These are phyloP conservation scores for Leucogyrophana mollusca DNA, from an alignment of 768 basidiomycete genomes.

Conservation along the genomic window DNA sequence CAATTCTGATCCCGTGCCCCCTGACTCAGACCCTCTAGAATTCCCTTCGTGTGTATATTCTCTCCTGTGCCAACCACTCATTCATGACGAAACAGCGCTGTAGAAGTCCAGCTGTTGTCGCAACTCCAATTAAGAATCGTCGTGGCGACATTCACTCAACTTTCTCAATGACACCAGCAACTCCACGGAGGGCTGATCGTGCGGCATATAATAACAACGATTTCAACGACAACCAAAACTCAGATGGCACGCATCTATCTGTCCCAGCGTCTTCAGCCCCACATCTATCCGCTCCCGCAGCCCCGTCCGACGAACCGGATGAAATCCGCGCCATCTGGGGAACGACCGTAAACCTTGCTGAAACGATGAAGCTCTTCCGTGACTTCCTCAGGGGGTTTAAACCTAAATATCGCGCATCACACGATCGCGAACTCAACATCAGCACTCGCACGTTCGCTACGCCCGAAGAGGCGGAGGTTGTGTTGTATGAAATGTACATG, in stretches of 20 bases:
- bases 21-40: conserved; percentile 65
- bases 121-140: conserved; percentile 67
- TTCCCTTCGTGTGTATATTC: conserved; percentile 59
- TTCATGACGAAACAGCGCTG: background rate
- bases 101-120: conserved; percentile 49
- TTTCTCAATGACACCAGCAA: conserved; percentile 52
- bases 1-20: conserved; percentile 34
- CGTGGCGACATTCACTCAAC: conserved; percentile 93
- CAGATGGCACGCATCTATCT: conserved; percentile 58
- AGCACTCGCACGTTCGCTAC: conserved; percentile 48
- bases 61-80: background rate
- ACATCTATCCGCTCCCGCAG: conserved; percentile 59
- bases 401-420: conserved; percentile 75
- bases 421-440: conserved; percentile 65
- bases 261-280: conserved; percentile 56
- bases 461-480: conserved; percentile 65
- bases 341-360: conserved; percentile 88
- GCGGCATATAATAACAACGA: conserved; percentile 22
- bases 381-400: conserved; percentile 93
- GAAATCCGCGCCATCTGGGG: conserved; percentile 96
- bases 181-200: conserved; percentile 40
- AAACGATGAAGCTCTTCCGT: conserved; percentile 89
- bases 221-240: conserved; percentile 46
- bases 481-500: conserved; percentile 79
- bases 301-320: conserved; percentile 70